Evolutionary conservation across 2,329 filamentous ascomycete genomes (phyloP).

Genomic region (Fusarium sulawesiense): DNA sequence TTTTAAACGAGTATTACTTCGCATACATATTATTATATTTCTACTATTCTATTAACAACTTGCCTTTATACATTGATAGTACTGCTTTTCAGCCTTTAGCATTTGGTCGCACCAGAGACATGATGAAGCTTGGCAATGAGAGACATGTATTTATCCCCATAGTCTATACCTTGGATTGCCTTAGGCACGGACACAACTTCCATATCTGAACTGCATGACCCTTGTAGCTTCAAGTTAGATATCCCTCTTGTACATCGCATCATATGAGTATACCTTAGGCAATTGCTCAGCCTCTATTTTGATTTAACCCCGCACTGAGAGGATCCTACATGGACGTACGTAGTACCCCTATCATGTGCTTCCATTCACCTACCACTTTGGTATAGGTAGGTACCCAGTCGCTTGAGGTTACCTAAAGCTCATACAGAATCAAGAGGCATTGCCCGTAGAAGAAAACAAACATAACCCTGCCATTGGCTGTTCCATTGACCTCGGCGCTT

Average conservation of each 20-base stretch:
- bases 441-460: not conserved
- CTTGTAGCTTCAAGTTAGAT: slow-evolving; percentile 1
- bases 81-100: not conserved
- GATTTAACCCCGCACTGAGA: slow-evolving; percentile 16
- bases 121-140: slow-evolving; percentile 23
- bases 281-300: slow-evolving; percentile 8
- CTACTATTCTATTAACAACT: not conserved
- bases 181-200: slow-evolving; percentile 24
- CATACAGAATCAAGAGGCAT: not conserved
- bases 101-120: not conserved
- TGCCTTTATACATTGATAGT: not conserved
- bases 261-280: not conserved
- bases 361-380: slow-evolving; percentile 21
- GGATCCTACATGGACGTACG: slow-evolving; percentile 5
- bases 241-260: not conserved
- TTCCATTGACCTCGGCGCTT: slow-evolving; percentile 30
- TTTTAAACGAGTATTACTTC: not conserved
- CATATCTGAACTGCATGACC: slow-evolving; percentile 23
- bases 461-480: slow-evolving; percentile 2
- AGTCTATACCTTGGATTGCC: not conserved
- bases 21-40: not conserved
- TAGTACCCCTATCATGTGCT: slow-evolving; percentile 5
- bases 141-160: not conserved
- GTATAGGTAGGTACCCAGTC: slow-evolving; percentile 6
- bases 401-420: not conserved